Conservation (phyloP, 805 yeast species). For the Cyberlindnera japonica region DNA sequence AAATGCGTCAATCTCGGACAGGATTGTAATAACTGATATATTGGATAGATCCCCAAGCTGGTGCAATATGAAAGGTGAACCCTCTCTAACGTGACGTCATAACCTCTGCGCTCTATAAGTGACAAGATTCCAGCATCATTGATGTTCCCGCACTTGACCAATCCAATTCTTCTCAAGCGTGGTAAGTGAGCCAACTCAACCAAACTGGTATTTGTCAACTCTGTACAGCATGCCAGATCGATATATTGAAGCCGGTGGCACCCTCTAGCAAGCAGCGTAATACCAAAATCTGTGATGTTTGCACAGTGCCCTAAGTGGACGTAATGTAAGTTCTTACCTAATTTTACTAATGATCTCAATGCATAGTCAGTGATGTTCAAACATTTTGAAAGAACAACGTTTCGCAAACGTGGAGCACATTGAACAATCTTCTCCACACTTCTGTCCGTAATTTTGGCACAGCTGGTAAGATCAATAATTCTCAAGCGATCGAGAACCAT, state of each 20-base stretch:
- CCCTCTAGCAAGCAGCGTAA: slow-evolving; percentile 62
- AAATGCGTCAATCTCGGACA: slow-evolving; percentile 89
- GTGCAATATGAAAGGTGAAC: slow-evolving; percentile 92
- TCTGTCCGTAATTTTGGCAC: slow-evolving; percentile 75
- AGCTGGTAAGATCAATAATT: slow-evolving; percentile 79
- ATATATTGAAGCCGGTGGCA: slow-evolving; percentile 88
- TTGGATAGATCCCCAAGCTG: slow-evolving; percentile 72
- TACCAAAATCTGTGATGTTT: slow-evolving; percentile 86
- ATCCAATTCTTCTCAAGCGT: slow-evolving; percentile 81
- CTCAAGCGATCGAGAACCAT: slow-evolving; percentile 62
- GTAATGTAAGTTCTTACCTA: slow-evolving; percentile 81
- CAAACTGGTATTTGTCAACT: slow-evolving; percentile 79
- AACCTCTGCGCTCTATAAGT: slow-evolving; percentile 62
- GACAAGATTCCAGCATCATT: slow-evolving; percentile 79
- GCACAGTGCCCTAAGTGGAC: slow-evolving; percentile 93
- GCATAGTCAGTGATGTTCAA: slow-evolving; percentile 80
- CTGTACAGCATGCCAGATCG: slow-evolving; percentile 92
- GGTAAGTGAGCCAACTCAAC: slow-evolving; percentile 73
- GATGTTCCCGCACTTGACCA: slow-evolving; percentile 85
- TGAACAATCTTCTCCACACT: slow-evolving; percentile 68
- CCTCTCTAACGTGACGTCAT: slow-evolving; percentile 81
- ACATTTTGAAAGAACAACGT: slow-evolving; percentile 88
- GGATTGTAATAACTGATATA: slow-evolving; percentile 64
- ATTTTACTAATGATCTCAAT: slow-evolving; percentile 60
- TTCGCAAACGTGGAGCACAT: slow-evolving; percentile 81